Evolutionary conservation across 257 asterid genomes (phyloP).

Genomic region (Handroanthus guayacan): DNA sequence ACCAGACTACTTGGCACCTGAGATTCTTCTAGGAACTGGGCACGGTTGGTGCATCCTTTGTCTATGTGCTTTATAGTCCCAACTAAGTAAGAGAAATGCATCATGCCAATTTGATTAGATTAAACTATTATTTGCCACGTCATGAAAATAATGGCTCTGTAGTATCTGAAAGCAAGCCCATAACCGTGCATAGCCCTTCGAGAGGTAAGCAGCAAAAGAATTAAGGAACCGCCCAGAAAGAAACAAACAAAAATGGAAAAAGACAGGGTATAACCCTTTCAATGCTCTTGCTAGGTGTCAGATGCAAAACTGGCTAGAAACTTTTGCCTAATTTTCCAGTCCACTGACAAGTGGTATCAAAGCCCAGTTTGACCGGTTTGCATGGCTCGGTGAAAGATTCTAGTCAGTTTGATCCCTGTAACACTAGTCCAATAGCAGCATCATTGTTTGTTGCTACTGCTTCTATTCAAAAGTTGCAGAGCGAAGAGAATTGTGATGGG

Average conservation of each 20-base stretch:
- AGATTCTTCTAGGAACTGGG: slow-evolving; percentile 99
- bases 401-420: no score
- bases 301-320: no score
- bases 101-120: slow-evolving; percentile 11
- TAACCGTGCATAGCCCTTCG: neutral
- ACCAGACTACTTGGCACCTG: slow-evolving; percentile 99
- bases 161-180: slow-evolving; percentile 15
- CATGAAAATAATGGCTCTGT: neutral
- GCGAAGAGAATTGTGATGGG: slow-evolving; percentile 16
- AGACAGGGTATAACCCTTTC: neutral
- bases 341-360: no score
- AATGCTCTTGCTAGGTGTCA: neutral
- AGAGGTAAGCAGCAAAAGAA: slow-evolving; percentile 1
- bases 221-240: neutral
- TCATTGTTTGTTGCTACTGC: neutral
- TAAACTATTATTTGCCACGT: neutral
- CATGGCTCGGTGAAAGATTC: no score
- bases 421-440: neutral
- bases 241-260: neutral
- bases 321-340: no score
- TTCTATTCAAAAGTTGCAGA: slow-evolving; percentile 2
- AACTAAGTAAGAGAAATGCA: slow-evolving; percentile 6
- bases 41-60: slow-evolving; percentile 70
- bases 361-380: no score
- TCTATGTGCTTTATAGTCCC: slow-evolving; percentile 13